Conservation (phyloP, 441 rosid genomes). For the Syzygium malaccense region DNA sequence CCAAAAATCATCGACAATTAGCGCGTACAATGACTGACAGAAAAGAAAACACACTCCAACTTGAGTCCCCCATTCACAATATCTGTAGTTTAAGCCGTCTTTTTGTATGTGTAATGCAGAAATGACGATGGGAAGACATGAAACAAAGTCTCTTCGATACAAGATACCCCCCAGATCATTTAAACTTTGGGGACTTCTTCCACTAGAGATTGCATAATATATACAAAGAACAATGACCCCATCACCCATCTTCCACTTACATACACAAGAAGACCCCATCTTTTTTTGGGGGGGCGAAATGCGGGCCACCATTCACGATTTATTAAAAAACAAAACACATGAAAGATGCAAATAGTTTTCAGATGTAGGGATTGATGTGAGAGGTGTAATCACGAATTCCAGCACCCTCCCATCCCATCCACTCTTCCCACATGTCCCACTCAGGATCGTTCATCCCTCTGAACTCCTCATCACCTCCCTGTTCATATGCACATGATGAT, state of each 20-base stretch:
- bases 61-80: neutral
- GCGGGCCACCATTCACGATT: neutral
- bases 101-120: neutral
- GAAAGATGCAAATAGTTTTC: neutral
- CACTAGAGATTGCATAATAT: neutral
- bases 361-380: neutral
- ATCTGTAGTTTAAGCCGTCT: neutral
- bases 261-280: neutral
- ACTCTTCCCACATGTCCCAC: neutral
- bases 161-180: neutral
- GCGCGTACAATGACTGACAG: neutral
- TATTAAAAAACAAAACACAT: neutral
- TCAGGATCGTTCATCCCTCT: neutral
- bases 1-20: neutral
- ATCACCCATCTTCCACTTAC: neutral
- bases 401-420: conserved; percentile 7
- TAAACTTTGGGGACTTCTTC: neutral
- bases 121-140: neutral
- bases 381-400: neutral
- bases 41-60: neutral
- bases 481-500: conserved; percentile 8
- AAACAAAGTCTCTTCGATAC: neutral
- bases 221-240: neutral
- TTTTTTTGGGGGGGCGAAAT: neutral
- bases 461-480: conserved; percentile 27